Conservation (phyloP, 2,329 filamentous ascomycete species). For the Triangularia verruculosa region DNA sequence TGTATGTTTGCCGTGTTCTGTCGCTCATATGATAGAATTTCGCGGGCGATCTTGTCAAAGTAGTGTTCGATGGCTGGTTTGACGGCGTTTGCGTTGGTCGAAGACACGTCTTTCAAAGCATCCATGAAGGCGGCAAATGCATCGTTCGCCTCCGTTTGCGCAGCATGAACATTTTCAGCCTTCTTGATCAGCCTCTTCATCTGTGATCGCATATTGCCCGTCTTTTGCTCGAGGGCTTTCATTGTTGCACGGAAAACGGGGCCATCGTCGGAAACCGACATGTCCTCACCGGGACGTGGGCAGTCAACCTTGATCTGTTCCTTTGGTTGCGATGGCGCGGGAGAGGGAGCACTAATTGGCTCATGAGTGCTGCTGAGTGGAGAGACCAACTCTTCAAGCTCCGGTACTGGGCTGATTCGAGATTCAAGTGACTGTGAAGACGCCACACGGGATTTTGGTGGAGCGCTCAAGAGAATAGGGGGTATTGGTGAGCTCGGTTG, state of each 20-base stretch:
- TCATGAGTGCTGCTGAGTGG: constrained; percentile 45
- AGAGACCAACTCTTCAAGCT: constrained; percentile 60
- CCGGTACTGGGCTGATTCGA: constrained; percentile 69
- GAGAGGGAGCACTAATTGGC: constrained; percentile 23
- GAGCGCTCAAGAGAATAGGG: constrained; percentile 68
- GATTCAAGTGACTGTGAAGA: constrained; percentile 86
- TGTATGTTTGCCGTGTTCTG: constrained; percentile 82
- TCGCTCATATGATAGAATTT: constrained; percentile 84
- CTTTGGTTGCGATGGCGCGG: constrained; percentile 30
- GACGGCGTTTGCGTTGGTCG: constrained; percentile 93
- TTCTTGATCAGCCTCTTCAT: constrained; percentile 96
- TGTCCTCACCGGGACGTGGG: constrained; percentile 80
- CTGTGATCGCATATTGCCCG: constrained; percentile 83
- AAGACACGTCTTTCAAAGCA: constrained; percentile 79
- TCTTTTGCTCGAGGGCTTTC: constrained; percentile 94
- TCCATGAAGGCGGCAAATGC: constrained; percentile 80
- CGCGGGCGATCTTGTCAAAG: constrained; percentile 91
- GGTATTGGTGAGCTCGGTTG: constrained; percentile 67
- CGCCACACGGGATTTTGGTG: constrained; percentile 76
- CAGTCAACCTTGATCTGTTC: constrained; percentile 79
- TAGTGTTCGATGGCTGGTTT: constrained; percentile 96
- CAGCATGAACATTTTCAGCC: constrained; percentile 81
- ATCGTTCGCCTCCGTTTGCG: constrained; percentile 82
- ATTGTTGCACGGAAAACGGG: constrained; percentile 95
- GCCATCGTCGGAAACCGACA: constrained; percentile 82